A percentile compares a stretch with the other conserved stretches of the same genome.
Conservation (phyloP, 306 rosid species). For the Amphicarpaea edgeworthii region DNA sequence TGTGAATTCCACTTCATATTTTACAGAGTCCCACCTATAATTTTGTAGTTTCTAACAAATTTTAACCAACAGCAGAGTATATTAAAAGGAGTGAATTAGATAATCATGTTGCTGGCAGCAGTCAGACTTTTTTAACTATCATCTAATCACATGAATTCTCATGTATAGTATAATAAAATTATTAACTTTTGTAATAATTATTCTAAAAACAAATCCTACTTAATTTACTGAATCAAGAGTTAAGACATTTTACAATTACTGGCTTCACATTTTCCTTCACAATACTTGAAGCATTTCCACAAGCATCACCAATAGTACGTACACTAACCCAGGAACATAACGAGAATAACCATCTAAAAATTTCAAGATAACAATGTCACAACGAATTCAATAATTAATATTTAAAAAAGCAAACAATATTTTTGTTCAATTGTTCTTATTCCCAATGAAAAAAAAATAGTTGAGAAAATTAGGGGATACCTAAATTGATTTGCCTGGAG, state of each 20-base stretch:
- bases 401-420: background rate
- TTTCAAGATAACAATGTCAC: background rate
- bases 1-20: too few relatives aligned
- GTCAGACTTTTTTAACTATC: too few relatives aligned
- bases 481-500: conserved; percentile 80
- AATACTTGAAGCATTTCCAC: background rate
- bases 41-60: too few relatives aligned
- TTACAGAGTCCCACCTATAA: too few relatives aligned
- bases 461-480: conserved; percentile 40
- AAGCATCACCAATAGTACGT: background rate
- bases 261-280: background rate
- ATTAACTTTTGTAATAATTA: too few relatives aligned
- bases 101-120: too few relatives aligned
- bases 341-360: background rate
- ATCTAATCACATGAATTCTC: too few relatives aligned
- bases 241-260: background rate
- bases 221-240: too few relatives aligned
- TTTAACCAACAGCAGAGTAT: too few relatives aligned
- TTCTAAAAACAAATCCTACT: too few relatives aligned
- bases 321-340: background rate
- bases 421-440: background rate
- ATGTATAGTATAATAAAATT: too few relatives aligned
- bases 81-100: too few relatives aligned
- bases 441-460: background rate
- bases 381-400: background rate